These are phyloP conservation scores for Linanthus parryae DNA, from an alignment of 148 eudicot species.

Conservation along the genomic window DNA sequence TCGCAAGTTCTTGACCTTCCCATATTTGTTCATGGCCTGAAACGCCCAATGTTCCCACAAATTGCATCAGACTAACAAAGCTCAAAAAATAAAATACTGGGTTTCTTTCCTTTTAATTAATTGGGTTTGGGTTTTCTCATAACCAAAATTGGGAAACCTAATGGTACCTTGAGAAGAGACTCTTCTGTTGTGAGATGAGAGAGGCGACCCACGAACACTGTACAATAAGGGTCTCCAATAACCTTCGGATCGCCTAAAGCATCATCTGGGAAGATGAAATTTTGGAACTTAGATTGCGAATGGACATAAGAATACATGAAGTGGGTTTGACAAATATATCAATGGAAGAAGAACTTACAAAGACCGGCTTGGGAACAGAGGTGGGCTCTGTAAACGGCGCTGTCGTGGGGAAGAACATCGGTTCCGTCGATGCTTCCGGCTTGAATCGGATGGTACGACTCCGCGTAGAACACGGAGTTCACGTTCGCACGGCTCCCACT, in stretches of 20 bases:
- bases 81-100: no score
- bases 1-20: slow-evolving; percentile 74
- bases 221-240: slow-evolving; percentile 75
- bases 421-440: slow-evolving; percentile 97
- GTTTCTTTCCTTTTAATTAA: no score
- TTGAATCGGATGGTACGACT: slow-evolving; percentile 83
- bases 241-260: slow-evolving; percentile 92
- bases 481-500: slow-evolving; percentile 19
- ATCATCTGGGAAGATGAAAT: slow-evolving; percentile 53
- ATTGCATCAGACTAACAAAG: no score
- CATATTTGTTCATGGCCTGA: slow-evolving; percentile 80
- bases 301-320: not conserved
- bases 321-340: no score
- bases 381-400: slow-evolving; percentile 77
- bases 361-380: slow-evolving; percentile 84
- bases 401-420: slow-evolving; percentile 89
- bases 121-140: no score
- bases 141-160: no score
- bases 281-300: not conserved
- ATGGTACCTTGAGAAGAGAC: slow-evolving; percentile 50
- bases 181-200: slow-evolving; percentile 73
- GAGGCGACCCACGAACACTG: slow-evolving; percentile 73
- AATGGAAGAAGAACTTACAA: slow-evolving; percentile 28
- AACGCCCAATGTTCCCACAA: no score
- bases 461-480: slow-evolving; percentile 80